phyloP scores from a whole-genome alignment of 2,329 filamentous ascomycete genomes.

The Zasmidium cellare region DNA sequence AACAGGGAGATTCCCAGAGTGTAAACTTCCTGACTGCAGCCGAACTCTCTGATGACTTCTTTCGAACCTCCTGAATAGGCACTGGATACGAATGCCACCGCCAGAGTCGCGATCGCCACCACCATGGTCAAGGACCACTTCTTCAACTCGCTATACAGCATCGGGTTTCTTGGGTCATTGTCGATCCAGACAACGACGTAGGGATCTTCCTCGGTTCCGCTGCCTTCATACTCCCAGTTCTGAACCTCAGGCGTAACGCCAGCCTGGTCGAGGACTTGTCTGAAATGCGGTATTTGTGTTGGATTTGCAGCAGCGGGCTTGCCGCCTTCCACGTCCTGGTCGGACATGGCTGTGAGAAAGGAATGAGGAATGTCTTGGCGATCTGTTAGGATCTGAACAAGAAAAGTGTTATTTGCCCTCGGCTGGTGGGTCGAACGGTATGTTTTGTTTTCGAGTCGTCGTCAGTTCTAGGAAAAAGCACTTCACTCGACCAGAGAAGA shows the following conservation, averaged over 20 bases:
- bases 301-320: conserved; percentile 12
- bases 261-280: conserved; percentile 34
- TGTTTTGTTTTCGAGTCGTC: neutral
- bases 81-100: conserved; percentile 68
- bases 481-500: too few species aligned
- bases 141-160: conserved; percentile 55
- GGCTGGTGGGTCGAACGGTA: neutral
- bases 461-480: too few species aligned
- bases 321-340: conserved; percentile 35
- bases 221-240: conserved; percentile 35
- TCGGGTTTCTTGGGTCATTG: conserved; percentile 66
- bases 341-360: conserved; percentile 19
- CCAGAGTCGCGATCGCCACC: conserved; percentile 66
- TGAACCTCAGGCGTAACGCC: conserved; percentile 37
- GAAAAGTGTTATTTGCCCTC: neutral
- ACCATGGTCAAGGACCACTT: conserved; percentile 68
- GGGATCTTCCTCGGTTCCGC: conserved; percentile 66
- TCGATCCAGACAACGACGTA: conserved; percentile 67
- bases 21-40: conserved; percentile 53
- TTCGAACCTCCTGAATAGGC: conserved; percentile 62
- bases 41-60: conserved; percentile 58
- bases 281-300: conserved; percentile 29
- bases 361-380: neutral
- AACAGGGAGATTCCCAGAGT: conserved; percentile 66
- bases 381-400: neutral